Evolutionary conservation across 305 asterid species (phyloP).

Genomic region (Caryopteris hybrid): DNA sequence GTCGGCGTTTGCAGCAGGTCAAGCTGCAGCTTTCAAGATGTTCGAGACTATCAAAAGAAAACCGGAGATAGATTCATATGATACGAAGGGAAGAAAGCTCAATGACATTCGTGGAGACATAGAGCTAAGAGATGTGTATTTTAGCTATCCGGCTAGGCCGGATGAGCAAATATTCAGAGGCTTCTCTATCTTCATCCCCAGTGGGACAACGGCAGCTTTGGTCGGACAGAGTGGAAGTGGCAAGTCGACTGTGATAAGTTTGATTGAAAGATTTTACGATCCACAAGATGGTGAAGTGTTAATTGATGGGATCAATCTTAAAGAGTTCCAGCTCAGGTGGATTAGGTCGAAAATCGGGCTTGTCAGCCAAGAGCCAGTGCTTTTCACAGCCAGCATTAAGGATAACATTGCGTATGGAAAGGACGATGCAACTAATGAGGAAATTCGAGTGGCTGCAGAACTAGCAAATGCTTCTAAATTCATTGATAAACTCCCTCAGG

Average conservation of each 20-base stretch:
- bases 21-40: constrained; percentile 69
- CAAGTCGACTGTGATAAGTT: constrained; percentile 62
- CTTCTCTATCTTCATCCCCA: constrained; percentile 50
- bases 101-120: constrained; percentile 59
- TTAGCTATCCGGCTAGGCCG: constrained; percentile 63
- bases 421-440: constrained; percentile 58
- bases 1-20: constrained; percentile 67
- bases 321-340: constrained; percentile 64
- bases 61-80: constrained; percentile 56
- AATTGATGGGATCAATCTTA: constrained; percentile 57
- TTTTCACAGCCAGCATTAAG: constrained; percentile 57
- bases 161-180: constrained; percentile 52
- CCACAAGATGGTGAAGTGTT: constrained; percentile 58
- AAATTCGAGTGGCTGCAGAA: constrained; percentile 51
- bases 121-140: constrained; percentile 48
- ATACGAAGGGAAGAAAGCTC: constrained; percentile 34
- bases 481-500: constrained; percentile 70
- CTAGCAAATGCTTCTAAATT: constrained; percentile 68
- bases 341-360: constrained; percentile 65
- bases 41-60: constrained; percentile 52
- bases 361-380: constrained; percentile 78
- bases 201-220: constrained; percentile 56
- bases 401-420: constrained; percentile 71
- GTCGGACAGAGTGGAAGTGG: constrained; percentile 87
- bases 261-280: constrained; percentile 71